Conservation (phyloP, 345 rosid species). For the Aquilaria yunnanensis region DNA sequence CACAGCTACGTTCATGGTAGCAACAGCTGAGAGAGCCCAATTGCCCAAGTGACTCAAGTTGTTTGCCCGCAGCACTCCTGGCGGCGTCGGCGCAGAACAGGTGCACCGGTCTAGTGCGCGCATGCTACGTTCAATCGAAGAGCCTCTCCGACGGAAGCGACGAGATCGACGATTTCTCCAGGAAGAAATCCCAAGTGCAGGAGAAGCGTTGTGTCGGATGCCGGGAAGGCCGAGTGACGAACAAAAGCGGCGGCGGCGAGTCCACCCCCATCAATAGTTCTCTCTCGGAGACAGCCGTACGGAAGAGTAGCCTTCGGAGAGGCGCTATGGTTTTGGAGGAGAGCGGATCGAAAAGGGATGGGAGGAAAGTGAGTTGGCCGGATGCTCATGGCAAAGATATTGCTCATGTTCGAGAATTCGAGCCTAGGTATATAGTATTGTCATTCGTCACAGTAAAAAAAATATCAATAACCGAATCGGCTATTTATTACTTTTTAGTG, state of each 20-base stretch:
- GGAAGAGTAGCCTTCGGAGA: constrained; percentile 62
- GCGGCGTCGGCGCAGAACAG: constrained; percentile 55
- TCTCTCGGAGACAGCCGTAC: constrained; percentile 26
- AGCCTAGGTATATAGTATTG: constrained; percentile 36
- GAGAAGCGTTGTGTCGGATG: constrained; percentile 10
- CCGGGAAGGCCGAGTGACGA: constrained; percentile 13
- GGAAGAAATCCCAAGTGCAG: constrained; percentile 14
- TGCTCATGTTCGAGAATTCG: constrained; percentile 69
- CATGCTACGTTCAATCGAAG: constrained; percentile 58
- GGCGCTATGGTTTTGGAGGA: constrained; percentile 11
- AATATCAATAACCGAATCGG: too few species aligned
- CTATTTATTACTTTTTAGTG: too few species aligned
- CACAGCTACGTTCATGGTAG: not conserved
- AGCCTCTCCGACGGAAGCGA: constrained; percentile 20
- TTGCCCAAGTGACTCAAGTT: too few species aligned
- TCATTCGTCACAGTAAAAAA: too few species aligned
- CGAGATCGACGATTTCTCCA: constrained; percentile 15
- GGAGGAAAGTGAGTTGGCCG: constrained; percentile 74
- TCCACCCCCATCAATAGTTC: constrained; percentile 19
- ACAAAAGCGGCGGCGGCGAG: constrained; percentile 14
- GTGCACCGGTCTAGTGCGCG: constrained; percentile 66
- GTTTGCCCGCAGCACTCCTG: constrained; percentile 35
- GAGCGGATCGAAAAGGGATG: constrained; percentile 22
- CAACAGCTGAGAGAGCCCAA: not conserved
- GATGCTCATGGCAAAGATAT: constrained; percentile 77